Percentiles rank a stretch among this genome's conserved stretches.
Evolutionary conservation across 805 yeast species (phyloP).

Genomic region (Kodamaea lidongshanica): DNA sequence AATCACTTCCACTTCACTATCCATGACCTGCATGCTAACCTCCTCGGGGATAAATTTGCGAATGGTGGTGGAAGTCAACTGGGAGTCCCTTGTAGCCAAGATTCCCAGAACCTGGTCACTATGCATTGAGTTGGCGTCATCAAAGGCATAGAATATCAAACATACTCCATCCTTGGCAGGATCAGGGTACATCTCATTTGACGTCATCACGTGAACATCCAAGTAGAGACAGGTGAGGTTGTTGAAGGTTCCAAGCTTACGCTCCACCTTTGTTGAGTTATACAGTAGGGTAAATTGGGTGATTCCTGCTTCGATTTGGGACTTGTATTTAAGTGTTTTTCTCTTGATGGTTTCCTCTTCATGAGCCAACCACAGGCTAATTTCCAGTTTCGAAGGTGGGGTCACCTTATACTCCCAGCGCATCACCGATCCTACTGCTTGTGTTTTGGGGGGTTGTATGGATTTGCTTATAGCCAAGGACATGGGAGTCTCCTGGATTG

Average conservation of each 20-base stretch:
- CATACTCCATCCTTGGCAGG: conserved; percentile 55
- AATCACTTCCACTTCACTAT: conserved; percentile 55
- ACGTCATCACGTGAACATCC: conserved; percentile 62
- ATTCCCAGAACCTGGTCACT: conserved; percentile 1
- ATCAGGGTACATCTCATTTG: conserved; percentile 50
- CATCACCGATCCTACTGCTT: background rate
- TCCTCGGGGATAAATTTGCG: background rate
- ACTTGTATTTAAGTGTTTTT: conserved; percentile 19
- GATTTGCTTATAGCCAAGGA: conserved; percentile 6
- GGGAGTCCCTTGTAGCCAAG: no score
- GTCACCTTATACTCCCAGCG: conserved; percentile 40
- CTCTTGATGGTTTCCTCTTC: conserved; percentile 10
- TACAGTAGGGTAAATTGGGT: conserved; percentile 39
- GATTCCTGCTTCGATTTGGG: conserved; percentile 48
- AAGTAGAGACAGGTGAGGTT: conserved; percentile 53
- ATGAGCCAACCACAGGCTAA: conserved; percentile 28
- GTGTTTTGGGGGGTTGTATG: conserved; percentile 1
- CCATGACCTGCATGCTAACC: conserved; percentile 22
- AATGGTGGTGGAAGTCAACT: background rate
- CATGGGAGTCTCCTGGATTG: conserved; percentile 6
- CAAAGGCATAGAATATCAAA: conserved; percentile 60
- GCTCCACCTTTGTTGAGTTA: conserved; percentile 23
- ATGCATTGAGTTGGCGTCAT: conserved; percentile 28
- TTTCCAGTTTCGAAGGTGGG: conserved; percentile 45
- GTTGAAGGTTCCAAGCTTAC: conserved; percentile 37